Evolutionary conservation across 2,329 filamentous ascomycete species (phyloP).

Genomic region (Botrytis hyacinthi): DNA sequence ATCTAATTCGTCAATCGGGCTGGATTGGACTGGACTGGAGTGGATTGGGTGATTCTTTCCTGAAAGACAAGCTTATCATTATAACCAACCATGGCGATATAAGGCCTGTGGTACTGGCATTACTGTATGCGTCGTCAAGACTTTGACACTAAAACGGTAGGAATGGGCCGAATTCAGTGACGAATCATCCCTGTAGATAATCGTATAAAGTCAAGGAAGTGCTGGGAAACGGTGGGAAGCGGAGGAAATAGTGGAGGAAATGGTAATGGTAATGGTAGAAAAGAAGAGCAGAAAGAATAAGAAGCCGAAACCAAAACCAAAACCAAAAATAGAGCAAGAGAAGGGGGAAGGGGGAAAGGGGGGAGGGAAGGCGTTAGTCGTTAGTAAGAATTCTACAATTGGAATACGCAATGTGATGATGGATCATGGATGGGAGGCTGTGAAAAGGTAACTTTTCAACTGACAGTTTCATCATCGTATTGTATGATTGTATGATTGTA

Average conservation of each 20-base stretch:
- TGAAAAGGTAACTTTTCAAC: neutral
- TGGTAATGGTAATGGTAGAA: neutral
- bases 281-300: neutral
- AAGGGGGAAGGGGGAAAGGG: neutral
- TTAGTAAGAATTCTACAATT: neutral
- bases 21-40: neutral
- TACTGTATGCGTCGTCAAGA: neutral
- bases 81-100: neutral
- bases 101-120: neutral
- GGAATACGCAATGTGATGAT: neutral
- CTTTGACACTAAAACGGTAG: neutral
- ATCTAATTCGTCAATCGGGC: neutral
- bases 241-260: neutral
- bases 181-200: neutral
- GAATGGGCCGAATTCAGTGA: slow-evolving; percentile 1
- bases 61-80: neutral
- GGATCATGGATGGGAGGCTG: slow-evolving; percentile 4
- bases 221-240: no score
- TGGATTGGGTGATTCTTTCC: neutral
- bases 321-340: slow-evolving; percentile 2
- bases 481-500: neutral
- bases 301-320: neutral
- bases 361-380: neutral
- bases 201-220: neutral
- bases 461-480: neutral